These are phyloP conservation scores for Hericium coralloides DNA, from an alignment of 768 basidiomycete genomes.

Conservation along the genomic window DNA sequence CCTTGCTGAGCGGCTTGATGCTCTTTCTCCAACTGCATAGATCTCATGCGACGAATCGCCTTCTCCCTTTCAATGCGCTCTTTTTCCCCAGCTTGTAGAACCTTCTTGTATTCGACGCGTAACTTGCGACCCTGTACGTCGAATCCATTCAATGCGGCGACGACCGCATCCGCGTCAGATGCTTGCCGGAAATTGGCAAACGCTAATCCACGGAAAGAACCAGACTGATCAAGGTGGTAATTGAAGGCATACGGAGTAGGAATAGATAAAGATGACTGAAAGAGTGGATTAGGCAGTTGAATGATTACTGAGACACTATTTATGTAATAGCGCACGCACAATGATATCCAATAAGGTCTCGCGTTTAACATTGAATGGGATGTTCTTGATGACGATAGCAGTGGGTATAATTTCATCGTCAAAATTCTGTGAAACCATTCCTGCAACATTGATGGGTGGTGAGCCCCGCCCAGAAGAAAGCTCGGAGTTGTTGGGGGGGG, in stretches of 20 bases:
- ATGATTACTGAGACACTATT: slow-evolving; percentile 1
- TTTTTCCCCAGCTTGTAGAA: slow-evolving; percentile 98
- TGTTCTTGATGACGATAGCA: slow-evolving; percentile 99
- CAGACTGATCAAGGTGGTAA: slow-evolving; percentile 94
- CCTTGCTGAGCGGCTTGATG: slow-evolving; percentile 33
- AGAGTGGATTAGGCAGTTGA: slow-evolving; percentile 4
- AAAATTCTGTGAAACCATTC: slow-evolving; percentile 39
- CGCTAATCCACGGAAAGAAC: slow-evolving; percentile 93
- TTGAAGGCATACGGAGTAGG: slow-evolving; percentile 99
- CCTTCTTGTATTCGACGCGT: slow-evolving; percentile 99
- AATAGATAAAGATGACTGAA: slow-evolving; percentile 80
- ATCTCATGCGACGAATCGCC: slow-evolving; percentile 95
- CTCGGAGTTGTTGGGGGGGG: slow-evolving; percentile 82
- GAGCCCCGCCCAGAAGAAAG: slow-evolving; percentile 84
- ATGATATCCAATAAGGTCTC: slow-evolving; percentile 96
- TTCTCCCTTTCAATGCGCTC: slow-evolving; percentile 98
- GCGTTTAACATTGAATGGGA: slow-evolving; percentile 97
- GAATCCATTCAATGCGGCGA: slow-evolving; percentile 92
- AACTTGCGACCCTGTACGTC: slow-evolving; percentile 95
- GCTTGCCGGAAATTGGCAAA: slow-evolving; percentile 97
- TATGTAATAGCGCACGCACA: slow-evolving; percentile 39
- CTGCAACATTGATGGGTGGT: slow-evolving; percentile 45
- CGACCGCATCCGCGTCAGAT: slow-evolving; percentile 89
- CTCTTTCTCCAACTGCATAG: slow-evolving; percentile 91
- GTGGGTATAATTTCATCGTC: slow-evolving; percentile 97